Base-by-base conservation (phyloP, 257 asterid genomes). In the Solanum etuberosum region DNA sequence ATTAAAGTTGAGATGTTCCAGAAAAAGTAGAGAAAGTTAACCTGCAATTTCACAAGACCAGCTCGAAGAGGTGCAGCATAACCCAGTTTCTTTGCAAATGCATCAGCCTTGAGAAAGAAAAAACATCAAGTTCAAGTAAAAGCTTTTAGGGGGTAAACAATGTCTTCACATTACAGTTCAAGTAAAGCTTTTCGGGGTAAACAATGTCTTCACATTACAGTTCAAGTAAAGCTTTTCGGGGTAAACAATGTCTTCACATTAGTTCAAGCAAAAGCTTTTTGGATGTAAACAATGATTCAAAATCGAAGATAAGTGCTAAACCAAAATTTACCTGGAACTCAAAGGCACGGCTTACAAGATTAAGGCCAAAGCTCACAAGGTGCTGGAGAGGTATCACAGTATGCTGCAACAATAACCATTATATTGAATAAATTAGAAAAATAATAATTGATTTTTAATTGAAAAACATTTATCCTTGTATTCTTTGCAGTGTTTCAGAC, bases 371-470 rank as follows among this genome's bases (percentile, higher is more conserved):
- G 95, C 94, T 95, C 86, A 97, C 97, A 42, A 97, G 90, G 91
- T 97, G 99, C 89, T 97, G 99, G 67, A 96, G 92, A 84, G 99
- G 99, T 82, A 91, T 97, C 92, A 96, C 99, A 12, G 99, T 94
- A 88, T 97, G 99, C 99, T 97, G 96, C 94, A 92, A 32, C 46
- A 88, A 88, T 80, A 83, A 87, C 34, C 38, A 89, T 32, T 38
- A 85, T 70, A 83, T 38, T 21, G 29, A 51, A 72, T 85, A 20
- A 48, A 20, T 48, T 18, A 48, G 85, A 3, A 10, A 31, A 81
- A 5, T 1, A 40, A 16, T 77, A 3, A 42, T 43, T 27, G 2
- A 25, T n/a, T n/a, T 73, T 78, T 78, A 6, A 77, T 25, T 78
- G 27, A 27, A 78, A 78, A 78, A 42, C 13, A 78, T 42, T 25